Evolutionary conservation across 495 filamentous ascomycete genomes (phyloP), one percentile per base, ranked within the genome.

Genomic region (Terfezia claveryi): DNA sequence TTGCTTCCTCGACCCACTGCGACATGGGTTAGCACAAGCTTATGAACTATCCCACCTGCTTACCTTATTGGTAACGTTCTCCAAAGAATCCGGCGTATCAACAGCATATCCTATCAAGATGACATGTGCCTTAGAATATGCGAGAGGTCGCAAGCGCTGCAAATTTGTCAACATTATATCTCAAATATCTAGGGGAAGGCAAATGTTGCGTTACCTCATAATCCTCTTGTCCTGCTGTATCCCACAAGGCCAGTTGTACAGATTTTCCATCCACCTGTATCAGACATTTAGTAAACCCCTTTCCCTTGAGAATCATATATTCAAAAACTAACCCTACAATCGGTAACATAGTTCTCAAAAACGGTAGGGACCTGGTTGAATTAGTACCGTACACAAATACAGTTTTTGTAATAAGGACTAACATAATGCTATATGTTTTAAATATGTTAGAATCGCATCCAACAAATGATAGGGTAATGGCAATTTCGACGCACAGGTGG

Each of bases 151-250:
- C 71, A 99, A 73, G 61, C 82, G 74, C 67, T 66, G 53, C 16
- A 53, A 32, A 32, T 32, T 32, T 32, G 27, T 32, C 27, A 32
- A 32, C 27, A 32, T 32, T 32, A 32, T 32, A 32, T 44, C 55
- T 51, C 55, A 57, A 66, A 68, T 68, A 11, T 71, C 11, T 50
- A 44, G 9, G 37, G n/a, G 53, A 32, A 14, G 49, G 11, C 50
- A 52, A n/a, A 52, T 17, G 32, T 44, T 50, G 16, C 20, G 4
- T 16, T 53, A 83, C 76, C 67, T 99, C 92, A 70, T 96, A 98
- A 65, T 98, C 91, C 77, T 98, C 91, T 69, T 98, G 91, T 55
- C 91, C 91, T n/a, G 91, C 91, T 46, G 91, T 99, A 81, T 99
- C 91, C 91, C 91, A 99, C 61, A 99, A 71, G 56, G 91, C 91